Conservation (phyloP, 139 green algal genomes). For the Chlorella sp. region DNA sequence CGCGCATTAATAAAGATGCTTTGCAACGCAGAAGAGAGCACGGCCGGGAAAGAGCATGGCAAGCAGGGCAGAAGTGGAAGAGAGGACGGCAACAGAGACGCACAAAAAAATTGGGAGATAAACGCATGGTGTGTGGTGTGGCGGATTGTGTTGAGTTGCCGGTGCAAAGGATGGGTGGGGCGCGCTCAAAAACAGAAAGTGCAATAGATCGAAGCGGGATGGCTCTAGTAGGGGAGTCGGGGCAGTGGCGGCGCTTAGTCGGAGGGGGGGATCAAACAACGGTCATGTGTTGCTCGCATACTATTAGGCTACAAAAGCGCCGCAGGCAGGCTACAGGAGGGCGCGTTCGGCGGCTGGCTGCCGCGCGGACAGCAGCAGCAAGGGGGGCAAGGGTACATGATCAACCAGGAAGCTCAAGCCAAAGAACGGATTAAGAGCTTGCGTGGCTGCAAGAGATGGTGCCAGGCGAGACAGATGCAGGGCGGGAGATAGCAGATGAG, state of each 20-base stretch:
- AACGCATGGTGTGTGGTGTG: not conserved
- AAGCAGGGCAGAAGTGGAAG: not conserved
- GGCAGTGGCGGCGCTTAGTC: no score
- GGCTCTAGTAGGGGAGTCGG: no score
- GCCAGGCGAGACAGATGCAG: no score
- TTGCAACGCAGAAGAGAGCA: no score
- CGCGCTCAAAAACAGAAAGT: not conserved
- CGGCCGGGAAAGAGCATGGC: not conserved
- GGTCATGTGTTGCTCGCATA: not conserved
- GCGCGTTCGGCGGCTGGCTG: no score
- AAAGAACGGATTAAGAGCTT: not conserved
- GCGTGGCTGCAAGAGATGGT: no score
- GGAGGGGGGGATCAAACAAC: not conserved
- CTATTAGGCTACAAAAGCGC: not conserved
- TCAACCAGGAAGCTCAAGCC: no score
- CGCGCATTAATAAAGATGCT: no score
- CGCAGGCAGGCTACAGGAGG: no score
- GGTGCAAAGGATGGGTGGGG: not conserved
- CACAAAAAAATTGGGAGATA: not conserved
- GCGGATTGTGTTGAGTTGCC: not conserved
- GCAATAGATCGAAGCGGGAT: no score
- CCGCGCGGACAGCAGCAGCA: not conserved
- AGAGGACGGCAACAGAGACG: no score
- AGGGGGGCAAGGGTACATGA: not conserved
- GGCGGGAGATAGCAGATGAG: no score